A percentile compares a stretch with the other conserved stretches of the same genome.
These are phyloP conservation scores for Eucalyptus rudis DNA, from an alignment of 345 rosid species.

Conservation along the genomic window DNA sequence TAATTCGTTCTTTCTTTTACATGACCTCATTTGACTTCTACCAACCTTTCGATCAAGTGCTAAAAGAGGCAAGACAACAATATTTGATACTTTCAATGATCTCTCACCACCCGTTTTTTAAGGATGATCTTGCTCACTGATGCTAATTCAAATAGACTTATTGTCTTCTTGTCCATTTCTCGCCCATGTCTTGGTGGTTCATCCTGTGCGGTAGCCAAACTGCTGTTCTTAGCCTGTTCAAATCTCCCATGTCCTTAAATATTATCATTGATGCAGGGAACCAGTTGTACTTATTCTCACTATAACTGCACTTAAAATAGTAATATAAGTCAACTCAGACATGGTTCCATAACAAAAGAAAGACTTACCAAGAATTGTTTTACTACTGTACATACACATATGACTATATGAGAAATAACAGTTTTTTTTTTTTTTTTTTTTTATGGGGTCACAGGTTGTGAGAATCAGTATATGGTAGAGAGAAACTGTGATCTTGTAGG, in stretches of 20 bases:
- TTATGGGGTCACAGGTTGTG: background rate
- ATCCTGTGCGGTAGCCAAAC: conserved; percentile 53
- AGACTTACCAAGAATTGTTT: background rate
- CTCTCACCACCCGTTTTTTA: background rate
- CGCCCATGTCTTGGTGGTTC: conserved; percentile 71
- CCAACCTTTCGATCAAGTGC: background rate
- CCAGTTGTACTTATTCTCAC: conserved; percentile 61
- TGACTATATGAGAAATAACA: background rate
- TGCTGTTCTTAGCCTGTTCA: conserved; percentile 43
- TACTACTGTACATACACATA: background rate
- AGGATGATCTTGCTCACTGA: background rate
- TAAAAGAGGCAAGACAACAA: background rate
- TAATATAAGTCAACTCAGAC: background rate
- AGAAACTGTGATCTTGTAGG: background rate
- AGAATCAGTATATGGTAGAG: background rate
- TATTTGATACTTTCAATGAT: background rate
- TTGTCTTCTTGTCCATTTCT: conserved; percentile 34
- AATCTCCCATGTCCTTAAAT: conserved; percentile 37
- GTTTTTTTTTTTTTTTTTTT: background rate
- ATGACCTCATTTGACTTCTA: background rate
- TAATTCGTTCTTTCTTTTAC: background rate
- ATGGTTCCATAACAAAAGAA: background rate
- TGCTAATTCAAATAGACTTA: conserved; percentile 1
- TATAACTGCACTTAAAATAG: conserved; percentile 9
- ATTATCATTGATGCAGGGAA: conserved; percentile 39